Evolutionary conservation across 148 eudicot genomes (phyloP), one percentile per base, ranked within the genome.

Genomic region (Vaccinium vitisidaea): DNA sequence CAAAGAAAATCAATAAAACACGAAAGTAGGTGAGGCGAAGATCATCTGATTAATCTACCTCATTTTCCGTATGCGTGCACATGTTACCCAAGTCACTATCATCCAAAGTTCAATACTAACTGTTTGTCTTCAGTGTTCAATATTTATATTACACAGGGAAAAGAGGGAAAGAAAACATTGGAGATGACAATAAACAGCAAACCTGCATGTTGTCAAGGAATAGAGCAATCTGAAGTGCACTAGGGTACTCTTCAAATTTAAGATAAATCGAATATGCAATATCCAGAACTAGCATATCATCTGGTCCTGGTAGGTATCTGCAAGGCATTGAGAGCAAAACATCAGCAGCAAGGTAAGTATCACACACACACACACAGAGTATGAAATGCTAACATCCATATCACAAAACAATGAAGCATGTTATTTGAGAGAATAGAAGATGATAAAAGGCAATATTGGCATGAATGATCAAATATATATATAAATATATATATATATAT

Each of bases 291-390:
- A 91, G 74, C 84, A 88, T 85, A 88, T 95, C 98, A 91, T 97
- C 98, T 6, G 98, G 99, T 70, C 93, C 94, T 81, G 98, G 93
- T 80, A 97, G 96, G 86, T 93, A 94, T 86, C 99, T 97, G 93
- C 84, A 92, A 78, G 67, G 86, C 25, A 49, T 81, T 27, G 49
- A 21, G 73, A 43, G 30, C 43, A 69, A 63, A 70, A 82, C 58
- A 16, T 58, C 48, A 84, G 39, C 30, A 63, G 56, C 50, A 36
- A 32, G 77, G 50, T 18, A 18, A 48, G 52, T 73, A 2, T 73
- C 77, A 30, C 76, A 30, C 32, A 30, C 32, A 30, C 56, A 76
- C 56, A 43, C 1, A 75, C 25, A 21, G 7, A 21, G 7, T 3
- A 43, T 15, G 48, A 50, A n/a, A 4, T 49, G 32, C 30, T 10